A percentile compares a stretch with the other conserved stretches of the same genome.
phyloP scores from a whole-genome alignment of 495 filamentous ascomycete genomes.

The Penicillium daleae region DNA sequence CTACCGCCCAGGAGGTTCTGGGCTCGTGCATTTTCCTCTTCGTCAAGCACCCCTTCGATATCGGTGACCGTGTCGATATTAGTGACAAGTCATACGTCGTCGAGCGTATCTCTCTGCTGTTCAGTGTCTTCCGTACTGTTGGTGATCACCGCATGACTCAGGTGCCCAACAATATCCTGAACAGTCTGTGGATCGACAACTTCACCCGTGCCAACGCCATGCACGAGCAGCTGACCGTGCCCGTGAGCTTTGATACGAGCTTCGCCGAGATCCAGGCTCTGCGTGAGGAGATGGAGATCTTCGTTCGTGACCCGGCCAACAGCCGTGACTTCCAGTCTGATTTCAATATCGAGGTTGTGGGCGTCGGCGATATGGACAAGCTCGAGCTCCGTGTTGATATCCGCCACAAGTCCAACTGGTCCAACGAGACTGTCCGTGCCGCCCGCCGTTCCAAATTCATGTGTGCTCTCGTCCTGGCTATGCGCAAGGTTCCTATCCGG shows the following conservation, averaged over 20 bases:
- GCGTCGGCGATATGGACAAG: conserved; percentile 87
- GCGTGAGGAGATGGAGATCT: conserved; percentile 77
- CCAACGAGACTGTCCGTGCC: conserved; percentile 82
- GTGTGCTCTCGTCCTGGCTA: conserved; percentile 85
- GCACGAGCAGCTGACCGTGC: conserved; percentile 81
- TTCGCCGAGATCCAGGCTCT: conserved; percentile 87
- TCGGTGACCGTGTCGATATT: conserved; percentile 92
- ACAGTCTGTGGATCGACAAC: conserved; percentile 92
- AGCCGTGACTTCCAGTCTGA: conserved; percentile 88
- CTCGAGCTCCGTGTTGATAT: conserved; percentile 81
- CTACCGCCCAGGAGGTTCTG: conserved; percentile 89
- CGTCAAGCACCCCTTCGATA: conserved; percentile 93
- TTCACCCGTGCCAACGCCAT: conserved; percentile 87
- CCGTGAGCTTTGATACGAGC: conserved; percentile 79
- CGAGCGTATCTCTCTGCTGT: conserved; percentile 92
- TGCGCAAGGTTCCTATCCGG: conserved; percentile 86
- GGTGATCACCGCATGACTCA: conserved; percentile 82
- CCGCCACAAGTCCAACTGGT: conserved; percentile 94
- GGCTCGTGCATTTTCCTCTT: conserved; percentile 98
- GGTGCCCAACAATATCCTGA: conserved; percentile 88
- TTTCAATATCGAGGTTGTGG: conserved; percentile 73
- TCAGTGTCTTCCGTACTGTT: conserved; percentile 87
- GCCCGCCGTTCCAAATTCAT: conserved; percentile 93
- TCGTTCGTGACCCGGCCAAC: conserved; percentile 87
- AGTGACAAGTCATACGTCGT: conserved; percentile 71